Percentiles rank a stretch among this genome's conserved stretches.
Evolutionary conservation across 139 green algal genomes (phyloP).

Genomic region (Micromonas pusilla): DNA sequence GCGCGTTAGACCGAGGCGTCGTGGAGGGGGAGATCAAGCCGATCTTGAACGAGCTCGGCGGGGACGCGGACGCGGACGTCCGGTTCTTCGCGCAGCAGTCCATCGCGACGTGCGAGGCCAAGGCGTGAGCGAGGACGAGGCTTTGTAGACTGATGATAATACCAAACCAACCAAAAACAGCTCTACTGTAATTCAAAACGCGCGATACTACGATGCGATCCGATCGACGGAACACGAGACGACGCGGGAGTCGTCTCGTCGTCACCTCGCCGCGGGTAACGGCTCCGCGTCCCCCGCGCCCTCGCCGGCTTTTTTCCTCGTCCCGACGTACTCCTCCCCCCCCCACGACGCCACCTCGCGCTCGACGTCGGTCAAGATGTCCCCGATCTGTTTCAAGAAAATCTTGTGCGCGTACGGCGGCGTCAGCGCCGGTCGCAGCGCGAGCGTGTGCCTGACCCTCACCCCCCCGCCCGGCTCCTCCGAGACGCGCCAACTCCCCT

Average conservation of each 20-base stretch:
- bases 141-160: not conserved
- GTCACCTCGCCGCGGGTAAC: too few species aligned
- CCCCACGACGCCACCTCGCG: not conserved
- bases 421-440: not conserved
- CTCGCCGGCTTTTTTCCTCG: too few species aligned
- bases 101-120: not conserved
- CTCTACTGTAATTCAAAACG: too few species aligned
- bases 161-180: too few species aligned
- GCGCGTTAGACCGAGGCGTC: conserved; percentile 57
- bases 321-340: not conserved
- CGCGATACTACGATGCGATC: too few species aligned
- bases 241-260: too few species aligned
- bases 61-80: conserved; percentile 87
- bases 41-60: conserved; percentile 67
- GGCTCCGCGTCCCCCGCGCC: too few species aligned
- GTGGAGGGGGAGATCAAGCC: conserved; percentile 71
- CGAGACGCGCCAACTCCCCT: conserved; percentile 9
- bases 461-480: not conserved
- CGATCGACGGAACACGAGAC: too few species aligned
- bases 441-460: not conserved
- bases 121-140: not conserved
- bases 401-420: conserved; percentile 23
- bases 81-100: conserved; percentile 66
- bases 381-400: conserved; percentile 9
- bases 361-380: conserved; percentile 9